Conservation (phyloP, 108 stramenopile species). For the Nitzschia palea region DNA sequence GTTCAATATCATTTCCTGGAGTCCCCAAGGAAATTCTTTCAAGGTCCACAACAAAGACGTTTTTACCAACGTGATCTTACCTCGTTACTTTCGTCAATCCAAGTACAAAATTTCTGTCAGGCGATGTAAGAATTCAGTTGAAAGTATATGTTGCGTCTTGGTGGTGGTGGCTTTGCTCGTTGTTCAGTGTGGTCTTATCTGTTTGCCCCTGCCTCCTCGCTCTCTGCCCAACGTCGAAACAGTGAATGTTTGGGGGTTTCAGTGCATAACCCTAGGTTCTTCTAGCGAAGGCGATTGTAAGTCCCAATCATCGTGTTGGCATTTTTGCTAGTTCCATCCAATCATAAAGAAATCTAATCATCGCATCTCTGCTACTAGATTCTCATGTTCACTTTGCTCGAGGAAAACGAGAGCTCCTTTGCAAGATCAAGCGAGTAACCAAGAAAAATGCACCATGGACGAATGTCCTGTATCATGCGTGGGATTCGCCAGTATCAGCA, state of each 20-base stretch:
- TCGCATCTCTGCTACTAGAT: background rate
- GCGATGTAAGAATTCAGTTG: too few relatives aligned
- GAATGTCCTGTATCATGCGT: too few relatives aligned
- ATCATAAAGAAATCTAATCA: background rate
- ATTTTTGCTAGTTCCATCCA: background rate
- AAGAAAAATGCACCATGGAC: background rate
- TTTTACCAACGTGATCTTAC: constrained; percentile 60
- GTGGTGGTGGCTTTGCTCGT: too few relatives aligned
- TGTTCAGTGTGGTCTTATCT: too few relatives aligned
- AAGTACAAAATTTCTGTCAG: constrained; percentile 52
- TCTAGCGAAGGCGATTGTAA: background rate
- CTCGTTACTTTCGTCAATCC: constrained; percentile 59
- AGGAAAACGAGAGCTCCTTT: background rate
- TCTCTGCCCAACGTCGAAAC: too few relatives aligned
- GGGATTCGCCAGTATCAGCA: too few relatives aligned
- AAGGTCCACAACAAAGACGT: constrained; percentile 48
- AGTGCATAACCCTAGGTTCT: too few relatives aligned
- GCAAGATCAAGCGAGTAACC: background rate
- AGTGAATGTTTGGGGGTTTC: too few relatives aligned
- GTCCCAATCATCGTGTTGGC: background rate
- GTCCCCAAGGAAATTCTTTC: constrained; percentile 53
- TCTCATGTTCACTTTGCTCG: background rate
- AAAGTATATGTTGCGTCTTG: too few relatives aligned
- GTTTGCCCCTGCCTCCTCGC: too few relatives aligned
- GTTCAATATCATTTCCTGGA: constrained; percentile 45